These are phyloP conservation scores for Coemansia sp. DNA, from an alignment of 192 early-diverging fungal species.

Conservation along the genomic window DNA sequence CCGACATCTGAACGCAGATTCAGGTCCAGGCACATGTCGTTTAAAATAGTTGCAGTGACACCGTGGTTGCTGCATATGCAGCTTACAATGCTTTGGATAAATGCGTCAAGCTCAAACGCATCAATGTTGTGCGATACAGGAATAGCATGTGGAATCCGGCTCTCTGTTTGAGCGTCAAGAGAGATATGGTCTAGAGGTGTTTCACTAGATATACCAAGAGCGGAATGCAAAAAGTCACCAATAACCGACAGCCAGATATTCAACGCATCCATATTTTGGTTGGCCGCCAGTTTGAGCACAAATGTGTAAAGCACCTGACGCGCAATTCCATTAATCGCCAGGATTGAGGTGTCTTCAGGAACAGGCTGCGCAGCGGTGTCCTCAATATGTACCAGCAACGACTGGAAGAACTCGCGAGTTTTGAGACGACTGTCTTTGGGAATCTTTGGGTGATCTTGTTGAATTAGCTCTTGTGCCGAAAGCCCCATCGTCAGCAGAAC, in stretches of 20 bases:
- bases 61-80: conserved; percentile 11
- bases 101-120: conserved; percentile 44
- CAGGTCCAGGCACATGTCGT: conserved; percentile 12
- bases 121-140: not conserved
- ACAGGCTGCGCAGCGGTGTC: conserved; percentile 12
- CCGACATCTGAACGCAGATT: not conserved
- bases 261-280: conserved; percentile 29
- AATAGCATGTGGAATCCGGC: conserved; percentile 8
- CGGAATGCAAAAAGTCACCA: conserved; percentile 5
- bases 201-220: conserved; percentile 17
- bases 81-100: conserved; percentile 33
- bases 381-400: conserved; percentile 18
- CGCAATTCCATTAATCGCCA: conserved; percentile 23
- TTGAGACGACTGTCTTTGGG: conserved; percentile 15
- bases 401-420: conserved; percentile 21
- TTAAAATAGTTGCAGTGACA: conserved; percentile 19
- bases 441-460: conserved; percentile 14
- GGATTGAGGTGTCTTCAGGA: conserved; percentile 10
- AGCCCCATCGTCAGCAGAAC: conserved; percentile 38
- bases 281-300: conserved; percentile 29
- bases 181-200: not conserved
- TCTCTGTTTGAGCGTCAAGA: not conserved
- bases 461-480: conserved; percentile 18
- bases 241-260: conserved; percentile 36
- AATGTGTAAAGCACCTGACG: conserved; percentile 42